phyloP scores from a whole-genome alignment of 2,329 filamentous ascomycete genomes.

The Orbilia ellipsospora region DNA sequence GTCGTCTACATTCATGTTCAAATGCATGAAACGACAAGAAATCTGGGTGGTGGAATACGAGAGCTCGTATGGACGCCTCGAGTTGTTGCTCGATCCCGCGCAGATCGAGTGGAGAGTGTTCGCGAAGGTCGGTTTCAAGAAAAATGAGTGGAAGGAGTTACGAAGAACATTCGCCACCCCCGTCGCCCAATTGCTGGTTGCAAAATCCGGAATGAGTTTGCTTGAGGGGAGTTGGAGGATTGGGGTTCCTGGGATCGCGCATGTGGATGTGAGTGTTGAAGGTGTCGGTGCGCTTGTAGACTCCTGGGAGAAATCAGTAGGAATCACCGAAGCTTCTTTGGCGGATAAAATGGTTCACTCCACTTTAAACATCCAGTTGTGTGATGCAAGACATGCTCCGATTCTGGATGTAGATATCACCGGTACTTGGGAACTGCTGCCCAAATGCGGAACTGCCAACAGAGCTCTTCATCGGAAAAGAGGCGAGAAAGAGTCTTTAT shows the following conservation, averaged over 20 bases:
- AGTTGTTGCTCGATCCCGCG: conserved; percentile 61
- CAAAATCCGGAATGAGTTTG: conserved; percentile 40
- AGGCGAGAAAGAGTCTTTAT: conserved; percentile 62
- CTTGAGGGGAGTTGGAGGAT: conserved; percentile 35
- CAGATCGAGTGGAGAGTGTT: conserved; percentile 66
- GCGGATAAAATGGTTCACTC: conserved; percentile 64
- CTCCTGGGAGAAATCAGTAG: conserved; percentile 63
- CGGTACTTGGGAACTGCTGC: conserved; percentile 68
- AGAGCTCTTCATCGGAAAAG: conserved; percentile 68
- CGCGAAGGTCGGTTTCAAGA: conserved; percentile 62
- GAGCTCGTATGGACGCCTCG: conserved; percentile 62
- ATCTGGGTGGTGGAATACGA: conserved; percentile 65
- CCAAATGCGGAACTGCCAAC: conserved; percentile 70
- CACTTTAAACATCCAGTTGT: conserved; percentile 63
- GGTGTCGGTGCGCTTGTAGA: conserved; percentile 60
- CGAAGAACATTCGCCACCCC: conserved; percentile 61
- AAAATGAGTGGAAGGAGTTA: conserved; percentile 22
- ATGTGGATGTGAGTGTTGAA: conserved; percentile 61
- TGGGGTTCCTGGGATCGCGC: conserved; percentile 13
- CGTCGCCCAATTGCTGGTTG: conserved; percentile 65
- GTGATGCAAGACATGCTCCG: conserved; percentile 58
- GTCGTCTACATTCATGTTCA: conserved; percentile 48
- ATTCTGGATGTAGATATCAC: conserved; percentile 62
- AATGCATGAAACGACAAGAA: conserved; percentile 36
- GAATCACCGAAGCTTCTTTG: conserved; percentile 62